A percentile compares a stretch with the other conserved stretches of the same genome.
Evolutionary conservation across 345 rosid genomes (phyloP).

Genomic region (Acer yangbiense): DNA sequence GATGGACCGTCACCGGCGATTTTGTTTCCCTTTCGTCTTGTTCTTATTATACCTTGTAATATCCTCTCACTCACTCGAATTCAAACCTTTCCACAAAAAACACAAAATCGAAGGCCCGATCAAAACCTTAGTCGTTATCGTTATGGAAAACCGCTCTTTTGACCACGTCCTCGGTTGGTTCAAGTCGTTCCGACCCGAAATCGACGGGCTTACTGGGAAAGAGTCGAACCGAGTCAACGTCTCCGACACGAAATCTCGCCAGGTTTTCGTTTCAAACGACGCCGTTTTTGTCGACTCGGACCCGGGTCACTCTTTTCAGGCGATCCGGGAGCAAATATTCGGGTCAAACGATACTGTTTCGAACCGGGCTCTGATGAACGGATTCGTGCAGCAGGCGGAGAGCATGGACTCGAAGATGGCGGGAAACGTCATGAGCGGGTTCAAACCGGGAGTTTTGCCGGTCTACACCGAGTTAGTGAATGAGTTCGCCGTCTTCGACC

Average conservation of each 20-base stretch:
- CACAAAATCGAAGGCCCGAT: slow-evolving; percentile 81
- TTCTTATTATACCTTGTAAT: slow-evolving; percentile 51
- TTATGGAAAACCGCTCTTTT: slow-evolving; percentile 98
- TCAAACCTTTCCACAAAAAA: slow-evolving; percentile 27
- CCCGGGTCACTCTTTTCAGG: slow-evolving; percentile 99
- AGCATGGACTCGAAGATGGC: slow-evolving; percentile 65
- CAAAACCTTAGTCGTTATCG: slow-evolving; percentile 84
- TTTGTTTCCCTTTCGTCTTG: slow-evolving; percentile 15
- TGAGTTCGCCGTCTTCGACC: slow-evolving; percentile 88
- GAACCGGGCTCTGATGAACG: slow-evolving; percentile 76
- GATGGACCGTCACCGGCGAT: slow-evolving; percentile 49
- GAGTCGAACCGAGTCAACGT: slow-evolving; percentile 67
- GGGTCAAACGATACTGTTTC: slow-evolving; percentile 61
- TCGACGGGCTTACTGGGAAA: slow-evolving; percentile 76
- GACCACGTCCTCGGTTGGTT: slow-evolving; percentile 98
- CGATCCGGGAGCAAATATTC: slow-evolving; percentile 93
- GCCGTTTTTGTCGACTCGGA: slow-evolving; percentile 87
- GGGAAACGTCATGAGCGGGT: slow-evolving; percentile 83
- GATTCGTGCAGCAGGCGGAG: slow-evolving; percentile 87
- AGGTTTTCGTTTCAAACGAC: slow-evolving; percentile 68
- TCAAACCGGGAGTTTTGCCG: slow-evolving; percentile 67
- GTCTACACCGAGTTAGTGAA: slow-evolving; percentile 78
- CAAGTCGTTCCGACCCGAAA: slow-evolving; percentile 80
- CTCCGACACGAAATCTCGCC: slow-evolving; percentile 57
- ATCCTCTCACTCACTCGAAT: slow-evolving; percentile 57